Base-by-base conservation (phyloP, 352 stramenopile genomes). In the Globisporangium splendens region DNA sequence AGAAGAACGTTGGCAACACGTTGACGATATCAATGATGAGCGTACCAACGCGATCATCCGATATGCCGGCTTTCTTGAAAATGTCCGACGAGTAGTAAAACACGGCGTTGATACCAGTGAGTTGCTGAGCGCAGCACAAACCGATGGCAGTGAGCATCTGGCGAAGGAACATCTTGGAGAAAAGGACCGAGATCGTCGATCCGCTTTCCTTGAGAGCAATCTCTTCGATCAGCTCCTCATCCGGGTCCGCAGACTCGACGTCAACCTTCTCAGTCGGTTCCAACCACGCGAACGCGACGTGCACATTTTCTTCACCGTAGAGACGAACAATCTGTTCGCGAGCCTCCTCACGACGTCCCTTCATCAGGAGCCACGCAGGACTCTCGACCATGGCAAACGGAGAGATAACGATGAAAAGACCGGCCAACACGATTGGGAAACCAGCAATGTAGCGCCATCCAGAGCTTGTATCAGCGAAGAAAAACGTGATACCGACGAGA, bases 61-160 rank as follows among this genome's bases (percentile, higher is more conserved):
- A 49, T 17, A 83, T 56, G 0, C 73, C 73, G 8, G 73, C 73
- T 8, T 66, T 61, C 11, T 39, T 54, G 56, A 83, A 83, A 11
- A 83, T 72, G 46, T 54, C 49, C 1, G 68, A 78, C 46, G 73
- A 83, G 69, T 83, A 83, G 61, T 67, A 77, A 44, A 78, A 79
- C 18, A 80, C 64, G 18, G 72, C 66, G 62, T 87, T 86, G 50
- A 90, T 83, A n/a, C 79, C 79, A 0, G 77, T 78, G 46, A 88
- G 66, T 46, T 88, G 77, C 41, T 86, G 76, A 8, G 68, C 68
- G 44, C 57, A 58, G 11, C 67, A 66, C 17, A 86, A 56, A 10
- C 66, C 60, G 22, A 87, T 64, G 1, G 76, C 76, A 33, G 66
- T 69, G 7, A 81, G 60, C 1, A 81, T 62, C 50, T 89, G 79